Conservation (phyloP, 202 grass and related monocot species). For the Panicum hallii region DNA sequence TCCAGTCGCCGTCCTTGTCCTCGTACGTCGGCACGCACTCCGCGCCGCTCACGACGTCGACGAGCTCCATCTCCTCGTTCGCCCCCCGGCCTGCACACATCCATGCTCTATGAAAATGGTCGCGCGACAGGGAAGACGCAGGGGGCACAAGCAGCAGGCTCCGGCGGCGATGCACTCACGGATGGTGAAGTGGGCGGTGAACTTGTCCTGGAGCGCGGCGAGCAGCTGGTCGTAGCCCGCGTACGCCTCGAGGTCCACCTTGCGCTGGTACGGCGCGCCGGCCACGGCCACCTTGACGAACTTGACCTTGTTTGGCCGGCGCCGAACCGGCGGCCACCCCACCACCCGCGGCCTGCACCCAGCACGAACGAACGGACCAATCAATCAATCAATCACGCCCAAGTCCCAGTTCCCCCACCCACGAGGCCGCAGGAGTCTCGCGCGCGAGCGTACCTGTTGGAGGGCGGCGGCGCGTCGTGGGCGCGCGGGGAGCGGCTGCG, state of each 20-base stretch:
- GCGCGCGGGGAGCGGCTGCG: slow-evolving; percentile 32
- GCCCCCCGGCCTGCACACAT: slow-evolving; percentile 37
- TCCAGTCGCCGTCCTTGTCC: slow-evolving; percentile 68
- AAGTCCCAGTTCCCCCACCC: neutral
- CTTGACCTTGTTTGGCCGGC: slow-evolving; percentile 48
- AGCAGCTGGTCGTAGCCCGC: slow-evolving; percentile 58
- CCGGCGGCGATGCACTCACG: slow-evolving; percentile 43
- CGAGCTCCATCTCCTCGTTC: slow-evolving; percentile 56
- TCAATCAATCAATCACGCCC: neutral
- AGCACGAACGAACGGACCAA: neutral
- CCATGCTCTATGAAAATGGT: neutral
- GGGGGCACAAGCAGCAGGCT: neutral
- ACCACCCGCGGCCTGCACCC: slow-evolving; percentile 54
- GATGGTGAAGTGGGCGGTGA: slow-evolving; percentile 63
- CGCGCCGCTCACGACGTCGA: slow-evolving; percentile 45
- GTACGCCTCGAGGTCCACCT: slow-evolving; percentile 68
- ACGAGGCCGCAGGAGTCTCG: neutral
- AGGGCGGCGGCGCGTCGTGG: slow-evolving; percentile 36
- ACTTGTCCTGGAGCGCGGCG: slow-evolving; percentile 66
- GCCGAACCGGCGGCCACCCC: slow-evolving; percentile 66
- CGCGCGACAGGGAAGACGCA: neutral
- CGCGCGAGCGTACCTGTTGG: slow-evolving; percentile 55
- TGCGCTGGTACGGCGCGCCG: slow-evolving; percentile 66
- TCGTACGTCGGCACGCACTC: slow-evolving; percentile 67
- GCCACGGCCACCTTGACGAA: slow-evolving; percentile 75